Conservation (phyloP, 1,284 basidiomycete genomes). For the Macrocybe sp. region DNA sequence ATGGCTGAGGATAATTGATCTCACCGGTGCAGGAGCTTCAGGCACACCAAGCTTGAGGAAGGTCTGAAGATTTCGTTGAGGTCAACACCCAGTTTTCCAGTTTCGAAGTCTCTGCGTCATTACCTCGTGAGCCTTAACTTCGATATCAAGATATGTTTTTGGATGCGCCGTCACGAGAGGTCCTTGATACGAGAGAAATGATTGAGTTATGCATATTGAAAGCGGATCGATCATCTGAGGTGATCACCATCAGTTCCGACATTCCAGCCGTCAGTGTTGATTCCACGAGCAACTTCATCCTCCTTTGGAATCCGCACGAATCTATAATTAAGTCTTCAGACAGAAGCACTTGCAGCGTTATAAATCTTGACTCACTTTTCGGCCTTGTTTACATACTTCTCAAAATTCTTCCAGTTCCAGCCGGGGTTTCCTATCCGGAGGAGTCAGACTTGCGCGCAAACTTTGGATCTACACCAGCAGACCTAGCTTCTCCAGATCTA, state of each 20-base stretch:
- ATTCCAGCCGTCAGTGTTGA: conserved; percentile 1
- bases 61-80: neutral
- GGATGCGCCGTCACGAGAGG: conserved; percentile 5
- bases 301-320: conserved; percentile 12
- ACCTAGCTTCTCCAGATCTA: conserved; percentile 2
- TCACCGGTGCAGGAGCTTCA: conserved; percentile 2
- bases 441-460: conserved; percentile 2
- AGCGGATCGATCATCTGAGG: neutral
- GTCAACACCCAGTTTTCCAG: no score
- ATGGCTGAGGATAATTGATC: neutral
- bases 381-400: conserved; percentile 28
- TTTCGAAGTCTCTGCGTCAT: no score
- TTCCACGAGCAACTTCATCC: neutral
- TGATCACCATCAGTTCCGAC: neutral
- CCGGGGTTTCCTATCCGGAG: conserved; percentile 26
- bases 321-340: conserved; percentile 2
- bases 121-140: conserved; percentile 7
- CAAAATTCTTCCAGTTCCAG: conserved; percentile 39
- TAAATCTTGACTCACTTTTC: conserved; percentile 16
- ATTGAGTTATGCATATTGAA: neutral
- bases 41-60: conserved; percentile 1
- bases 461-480: neutral
- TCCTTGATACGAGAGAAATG: neutral
- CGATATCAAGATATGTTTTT: neutral
- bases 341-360: neutral